phyloP scores from a whole-genome alignment of 345 rosid genomes.

The Lepidium didymum region DNA sequence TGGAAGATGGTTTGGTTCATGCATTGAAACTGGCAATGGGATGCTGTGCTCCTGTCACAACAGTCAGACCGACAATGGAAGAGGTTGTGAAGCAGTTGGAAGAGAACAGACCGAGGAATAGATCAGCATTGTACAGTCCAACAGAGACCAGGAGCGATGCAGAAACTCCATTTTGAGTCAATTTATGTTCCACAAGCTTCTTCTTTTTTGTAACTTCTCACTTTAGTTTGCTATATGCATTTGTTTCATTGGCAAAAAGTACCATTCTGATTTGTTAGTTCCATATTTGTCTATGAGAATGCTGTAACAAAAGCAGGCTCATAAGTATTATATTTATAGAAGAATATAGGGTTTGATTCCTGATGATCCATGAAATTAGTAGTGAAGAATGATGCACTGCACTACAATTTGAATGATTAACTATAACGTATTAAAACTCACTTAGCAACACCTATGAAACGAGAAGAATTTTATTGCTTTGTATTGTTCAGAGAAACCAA shows the following conservation, averaged over 20 bases:
- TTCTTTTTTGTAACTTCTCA: background rate
- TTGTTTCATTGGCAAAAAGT: slow-evolving; percentile 7
- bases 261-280: background rate
- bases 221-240: slow-evolving; percentile 14
- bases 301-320: slow-evolving; percentile 7
- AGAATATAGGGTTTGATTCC: no score
- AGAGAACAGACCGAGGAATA: slow-evolving; percentile 91
- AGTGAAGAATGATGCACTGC: no score
- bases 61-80: slow-evolving; percentile 91
- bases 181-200: background rate
- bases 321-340: background rate
- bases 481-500: background rate
- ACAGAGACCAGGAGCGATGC: slow-evolving; percentile 77
- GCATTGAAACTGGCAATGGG: slow-evolving; percentile 99
- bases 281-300: background rate
- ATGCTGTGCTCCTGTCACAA: slow-evolving; percentile 90
- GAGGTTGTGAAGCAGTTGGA: slow-evolving; percentile 96
- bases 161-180: slow-evolving; percentile 67
- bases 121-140: slow-evolving; percentile 93
- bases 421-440: no score
- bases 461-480: no score
- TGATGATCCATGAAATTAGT: no score
- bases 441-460: no score
- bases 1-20: slow-evolving; percentile 96
- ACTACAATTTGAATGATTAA: no score